Evolutionary conservation across 179 eudicot species (phyloP).

Genomic region (Camellia oleifera): DNA sequence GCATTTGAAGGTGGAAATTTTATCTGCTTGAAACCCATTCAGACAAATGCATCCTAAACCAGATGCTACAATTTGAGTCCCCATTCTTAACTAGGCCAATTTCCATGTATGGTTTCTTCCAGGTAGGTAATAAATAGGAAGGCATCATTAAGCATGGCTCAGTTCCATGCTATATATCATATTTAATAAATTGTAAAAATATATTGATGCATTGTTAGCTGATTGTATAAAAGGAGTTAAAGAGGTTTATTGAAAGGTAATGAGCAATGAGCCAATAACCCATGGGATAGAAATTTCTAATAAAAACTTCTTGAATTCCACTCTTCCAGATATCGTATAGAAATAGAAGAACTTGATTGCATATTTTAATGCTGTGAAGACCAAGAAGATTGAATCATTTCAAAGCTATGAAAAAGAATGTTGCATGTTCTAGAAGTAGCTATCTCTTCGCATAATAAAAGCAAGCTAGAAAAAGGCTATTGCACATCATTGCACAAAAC

Average conservation of each 20-base stretch:
- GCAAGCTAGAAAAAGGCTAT: too few species aligned
- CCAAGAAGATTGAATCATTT: neutral
- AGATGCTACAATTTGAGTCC: too few species aligned
- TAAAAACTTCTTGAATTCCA: neutral
- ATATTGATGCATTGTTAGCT: neutral
- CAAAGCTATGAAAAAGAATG: neutral
- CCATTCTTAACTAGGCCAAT: neutral
- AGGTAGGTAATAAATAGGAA: neutral
- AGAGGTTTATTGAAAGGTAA: neutral
- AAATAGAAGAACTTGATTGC: neutral
- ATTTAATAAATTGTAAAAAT: neutral
- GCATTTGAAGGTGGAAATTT: too few species aligned
- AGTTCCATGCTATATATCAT: neutral
- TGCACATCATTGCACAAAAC: too few species aligned
- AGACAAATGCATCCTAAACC: too few species aligned
- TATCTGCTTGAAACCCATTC: too few species aligned
- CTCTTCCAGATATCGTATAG: neutral
- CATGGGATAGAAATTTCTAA: neutral
- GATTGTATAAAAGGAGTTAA: neutral
- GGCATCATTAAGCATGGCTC: neutral
- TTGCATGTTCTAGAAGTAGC: neutral
- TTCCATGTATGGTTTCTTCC: neutral
- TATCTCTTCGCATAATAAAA: too few species aligned
- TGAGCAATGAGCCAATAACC: neutral
- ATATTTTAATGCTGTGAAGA: neutral